Evolutionary conservation across 495 filamentous ascomycete genomes (phyloP), one percentile per base, ranked within the genome.

Genomic region (Podospora conica): DNA sequence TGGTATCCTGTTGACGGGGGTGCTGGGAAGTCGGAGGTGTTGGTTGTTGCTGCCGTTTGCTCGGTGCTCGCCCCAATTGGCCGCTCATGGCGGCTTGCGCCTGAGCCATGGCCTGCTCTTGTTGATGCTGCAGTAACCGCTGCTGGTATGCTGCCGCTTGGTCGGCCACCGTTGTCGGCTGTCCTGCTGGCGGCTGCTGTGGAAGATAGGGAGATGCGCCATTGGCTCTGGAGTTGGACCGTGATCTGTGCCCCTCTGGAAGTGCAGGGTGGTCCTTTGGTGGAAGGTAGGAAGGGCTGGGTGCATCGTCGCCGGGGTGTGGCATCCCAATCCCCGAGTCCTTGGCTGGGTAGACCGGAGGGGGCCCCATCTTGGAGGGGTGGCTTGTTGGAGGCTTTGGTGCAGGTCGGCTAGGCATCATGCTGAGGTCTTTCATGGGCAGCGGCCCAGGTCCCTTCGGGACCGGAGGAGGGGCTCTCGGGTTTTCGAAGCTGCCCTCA

Each of bases 401-500:
- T 31, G 90, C 89, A 23, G 87, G 85, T 58, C 90, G 76, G 67
- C 83, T 83, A 65, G 87, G 84, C 79, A 88, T 77, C 69, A 90
- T 76, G 73, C 83, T 78, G 76, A 68, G 78, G 69, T 84, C 81
- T 76, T 77, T 84, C 53, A 73, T 71, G 61, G 75, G 80, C 53
- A 79, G 75, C 20, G 75, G 75, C 53, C 69, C 76, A 6, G 77
- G 78, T 65, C 77, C 69, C 75, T 81, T 86, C 65, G 95, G 95
- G 60, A 97, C 89, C 3, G 95, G 95, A 65, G 95, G 95, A 18
- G 95, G 91, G 9, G 94, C 90, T 65, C 95, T 87, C 55, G 95
- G 95, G 69, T 98, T 98, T 78, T 98, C 95, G 75, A 98, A 98
- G 80, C 93, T 98, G 63, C 88, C 88, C 79, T 93, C 90, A 76